Evolutionary conservation across 768 basidiomycete genomes (phyloP), one percentile per base, ranked within the genome.

Genomic region (Leccinum incarnatum): DNA sequence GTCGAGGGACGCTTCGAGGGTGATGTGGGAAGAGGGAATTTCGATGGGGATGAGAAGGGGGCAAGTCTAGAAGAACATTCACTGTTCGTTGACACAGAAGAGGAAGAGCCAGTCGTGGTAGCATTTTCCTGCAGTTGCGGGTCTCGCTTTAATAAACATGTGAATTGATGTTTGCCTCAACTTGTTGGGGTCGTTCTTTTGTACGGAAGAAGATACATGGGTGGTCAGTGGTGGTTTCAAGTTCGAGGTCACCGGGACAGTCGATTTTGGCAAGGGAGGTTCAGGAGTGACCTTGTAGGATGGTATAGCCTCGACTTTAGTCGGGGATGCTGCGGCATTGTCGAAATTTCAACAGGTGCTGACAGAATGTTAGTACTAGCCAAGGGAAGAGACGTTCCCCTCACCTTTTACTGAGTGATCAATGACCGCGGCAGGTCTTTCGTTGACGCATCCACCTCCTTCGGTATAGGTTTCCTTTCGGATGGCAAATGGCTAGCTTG

Each of bases 21-120:
- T 2, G 66, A 69, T 6, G 50, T 23, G 2, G 62, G 69, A 54
- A 72, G 56, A 40, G 71, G 71, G 1, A 72, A 57, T 53, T 70
- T 73, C 1, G 73, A 73, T n/a, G 70, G 67, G 30, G 72, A 73
- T 2, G 57, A 49, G 21, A 46, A 21, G 10, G 57, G 42, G 9
- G 50, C 17, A 2, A 10, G 21, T 55, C 27, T 64, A 32, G 65
- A 66, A 9, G 51, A 21, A 37, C 42, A 63, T 62, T 14, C 59
- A 6, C 3, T 61, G 40, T 36, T 51, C 15, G 53, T 64, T 17
- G 61, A 62, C 5, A 56, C 51, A 4, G 62, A 57, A 48, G 48
- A 15, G 8, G 51, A 25, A n/a, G 53, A 9, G 15, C 10, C 46
- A 3, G 12, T 17, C 1, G 25, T 15, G 10, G 17, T 7, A 37